Evolutionary conservation across 2,329 filamentous ascomycete genomes (phyloP), one percentile per base, ranked within the genome.

Genomic region (Xylariales sp.): DNA sequence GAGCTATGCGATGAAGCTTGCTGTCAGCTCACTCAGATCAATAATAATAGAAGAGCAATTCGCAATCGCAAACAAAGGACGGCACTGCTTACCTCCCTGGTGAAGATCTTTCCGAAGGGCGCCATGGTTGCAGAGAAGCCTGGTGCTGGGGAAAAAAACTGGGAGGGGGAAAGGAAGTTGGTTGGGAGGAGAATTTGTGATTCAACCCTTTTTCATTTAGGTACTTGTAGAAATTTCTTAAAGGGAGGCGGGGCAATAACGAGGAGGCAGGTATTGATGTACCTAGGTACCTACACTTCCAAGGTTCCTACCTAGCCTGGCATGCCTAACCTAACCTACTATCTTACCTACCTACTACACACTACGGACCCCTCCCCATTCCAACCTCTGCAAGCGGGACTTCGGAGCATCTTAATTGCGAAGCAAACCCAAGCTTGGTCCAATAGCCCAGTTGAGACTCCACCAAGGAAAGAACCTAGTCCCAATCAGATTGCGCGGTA

Each of bases 31-130:
- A 62, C 49, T 50, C 60, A 43, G 36, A 43, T 46, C 41, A 46
- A 62, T 36, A 62, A 68, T 41, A 41, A 41, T 45, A 69, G 62
- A 62, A 64, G 6, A 18, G 59, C 30, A 34, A 48, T 12, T 8
- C 41, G 28, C 49, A 52, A 70, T 8, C 41, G 28, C 49, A 52
- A 70, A 54, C 62, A 62, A 68, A 69, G 69, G 70, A 72, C 56
- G 32, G 39, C 16, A 63, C 59, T 69, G 67, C 74, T 74, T 90
- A 97, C 95, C 85, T 89, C 81, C 83, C 88, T 89, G 81, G 91
- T 92, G 90, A 96, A 98, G 80, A 99, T 90, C 88, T 97, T 99
- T 86, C 96, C 96, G 89, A 99, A 98, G 81, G 93, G 88, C 92
- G 97, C 97, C 83, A 88, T 80, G 77, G 74, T 73, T 74, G 65